Conservation (phyloP, 1,284 basidiomycete genomes). For the Peniophora sp. region DNA sequence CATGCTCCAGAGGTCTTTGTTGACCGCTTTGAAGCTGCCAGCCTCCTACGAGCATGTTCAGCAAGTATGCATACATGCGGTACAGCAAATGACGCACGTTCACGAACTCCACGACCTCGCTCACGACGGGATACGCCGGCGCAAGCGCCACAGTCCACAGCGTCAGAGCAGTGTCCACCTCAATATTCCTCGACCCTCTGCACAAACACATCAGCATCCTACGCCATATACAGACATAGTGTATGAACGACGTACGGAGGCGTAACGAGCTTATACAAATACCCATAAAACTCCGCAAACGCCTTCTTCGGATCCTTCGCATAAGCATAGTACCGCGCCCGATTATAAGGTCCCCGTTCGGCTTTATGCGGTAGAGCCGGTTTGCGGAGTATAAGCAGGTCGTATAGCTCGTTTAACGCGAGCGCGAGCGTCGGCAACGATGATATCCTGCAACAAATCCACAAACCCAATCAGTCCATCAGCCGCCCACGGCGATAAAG, state of each 20-base stretch:
- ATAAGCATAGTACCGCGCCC: constrained; percentile 41
- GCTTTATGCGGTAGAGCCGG: constrained; percentile 18
- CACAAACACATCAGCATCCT: not conserved
- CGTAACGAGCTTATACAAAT: constrained; percentile 64
- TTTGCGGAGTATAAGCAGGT: constrained; percentile 47
- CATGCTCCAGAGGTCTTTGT: constrained; percentile 82
- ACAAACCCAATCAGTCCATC: too few species aligned
- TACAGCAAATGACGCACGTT: constrained; percentile 33
- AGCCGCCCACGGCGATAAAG: too few species aligned
- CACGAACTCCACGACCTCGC: constrained; percentile 56
- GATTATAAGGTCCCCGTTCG: constrained; percentile 46
- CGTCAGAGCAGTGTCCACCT: constrained; percentile 71
- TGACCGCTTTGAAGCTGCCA: constrained; percentile 60
- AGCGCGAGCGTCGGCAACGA: constrained; percentile 40
- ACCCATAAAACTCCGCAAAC: constrained; percentile 59
- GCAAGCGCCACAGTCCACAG: constrained; percentile 66
- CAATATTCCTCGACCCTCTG: constrained; percentile 64
- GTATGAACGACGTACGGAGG: constrained; percentile 32
- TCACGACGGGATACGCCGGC: constrained; percentile 56
- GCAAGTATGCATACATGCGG: constrained; percentile 1
- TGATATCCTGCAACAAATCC: constrained; percentile 39
- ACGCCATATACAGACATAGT: not conserved
- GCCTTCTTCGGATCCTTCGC: constrained; percentile 39
- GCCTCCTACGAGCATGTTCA: constrained; percentile 37
- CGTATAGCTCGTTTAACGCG: constrained; percentile 53